A percentile compares a stretch with the other conserved stretches of the same genome.
phyloP scores from a whole-genome alignment of 2,329 filamentous ascomycete genomes.

The Amphichorda felina region DNA sequence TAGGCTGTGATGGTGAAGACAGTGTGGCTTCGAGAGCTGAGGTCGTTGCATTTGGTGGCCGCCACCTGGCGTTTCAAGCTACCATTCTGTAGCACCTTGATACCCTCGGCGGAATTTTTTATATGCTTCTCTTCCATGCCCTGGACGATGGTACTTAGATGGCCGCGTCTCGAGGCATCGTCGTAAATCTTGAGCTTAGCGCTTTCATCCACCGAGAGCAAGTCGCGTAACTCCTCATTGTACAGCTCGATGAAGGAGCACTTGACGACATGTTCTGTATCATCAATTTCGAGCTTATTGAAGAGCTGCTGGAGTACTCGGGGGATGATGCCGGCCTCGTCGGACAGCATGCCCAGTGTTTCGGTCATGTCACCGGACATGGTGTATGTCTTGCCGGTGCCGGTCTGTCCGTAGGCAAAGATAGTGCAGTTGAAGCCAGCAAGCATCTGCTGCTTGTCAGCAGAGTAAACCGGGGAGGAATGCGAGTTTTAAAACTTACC shows the following conservation, averaged over 20 bases:
- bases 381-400: constrained; percentile 97
- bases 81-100: constrained; percentile 78
- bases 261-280: constrained; percentile 79
- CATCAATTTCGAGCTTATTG: constrained; percentile 66
- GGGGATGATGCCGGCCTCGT: constrained; percentile 90
- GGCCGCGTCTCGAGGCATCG: constrained; percentile 76
- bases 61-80: constrained; percentile 96
- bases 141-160: constrained; percentile 78
- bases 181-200: constrained; percentile 93
- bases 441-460: constrained; percentile 53
- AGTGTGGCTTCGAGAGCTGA: constrained; percentile 93
- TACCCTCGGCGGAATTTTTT: constrained; percentile 70
- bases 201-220: constrained; percentile 71
- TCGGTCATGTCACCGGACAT: constrained; percentile 98
- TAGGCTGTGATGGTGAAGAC: constrained; percentile 94
- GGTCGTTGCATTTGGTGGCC: constrained; percentile 98
- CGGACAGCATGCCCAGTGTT: constrained; percentile 71
- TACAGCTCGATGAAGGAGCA: constrained; percentile 98
- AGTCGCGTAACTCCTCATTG: constrained; percentile 90
- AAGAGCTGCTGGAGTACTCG: constrained; percentile 82
- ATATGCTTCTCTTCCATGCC: constrained; percentile 98
- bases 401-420: constrained; percentile 96
- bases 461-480: constrained; percentile 3
- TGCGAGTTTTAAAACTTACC: constrained; percentile 35
- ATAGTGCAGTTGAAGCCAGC: constrained; percentile 96